These are phyloP conservation scores for Monosporascus sp. DNA, from an alignment of 2,329 filamentous ascomycete genomes.

Conservation along the genomic window DNA sequence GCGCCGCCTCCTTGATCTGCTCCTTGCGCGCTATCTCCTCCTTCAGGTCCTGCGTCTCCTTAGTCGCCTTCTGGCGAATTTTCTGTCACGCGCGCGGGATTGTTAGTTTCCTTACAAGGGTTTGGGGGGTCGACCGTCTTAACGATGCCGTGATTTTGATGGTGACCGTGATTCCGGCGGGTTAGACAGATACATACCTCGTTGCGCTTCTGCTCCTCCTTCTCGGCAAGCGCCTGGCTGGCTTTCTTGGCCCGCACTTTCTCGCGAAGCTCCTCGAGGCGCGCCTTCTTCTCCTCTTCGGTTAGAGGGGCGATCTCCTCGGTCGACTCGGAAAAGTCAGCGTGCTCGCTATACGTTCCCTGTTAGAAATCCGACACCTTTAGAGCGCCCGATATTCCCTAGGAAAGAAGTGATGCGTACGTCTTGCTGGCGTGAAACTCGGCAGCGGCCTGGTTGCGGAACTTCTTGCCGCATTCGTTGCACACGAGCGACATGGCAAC, in stretches of 20 bases:
- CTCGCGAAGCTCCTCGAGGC: constrained; percentile 67
- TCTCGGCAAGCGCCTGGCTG: constrained; percentile 64
- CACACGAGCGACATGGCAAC: constrained; percentile 79
- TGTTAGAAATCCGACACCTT: not conserved
- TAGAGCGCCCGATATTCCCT: no score
- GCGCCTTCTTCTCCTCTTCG: constrained; percentile 83
- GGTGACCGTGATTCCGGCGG: not conserved
- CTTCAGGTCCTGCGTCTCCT: constrained; percentile 82
- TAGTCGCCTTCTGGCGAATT: constrained; percentile 81
- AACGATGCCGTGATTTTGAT: not conserved
- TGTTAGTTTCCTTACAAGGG: constrained; percentile 6
- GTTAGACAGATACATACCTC: constrained; percentile 49
- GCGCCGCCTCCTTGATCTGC: constrained; percentile 82
- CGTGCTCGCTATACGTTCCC: constrained; percentile 59
- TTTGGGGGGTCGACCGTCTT: not conserved
- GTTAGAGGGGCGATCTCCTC: constrained; percentile 89
- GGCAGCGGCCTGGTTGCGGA: constrained; percentile 74
- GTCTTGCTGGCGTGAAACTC: constrained; percentile 90
- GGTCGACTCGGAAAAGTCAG: constrained; percentile 87
- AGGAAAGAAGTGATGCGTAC: constrained; percentile 32
- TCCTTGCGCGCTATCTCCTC: constrained; percentile 85
- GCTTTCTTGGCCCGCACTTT: constrained; percentile 70
- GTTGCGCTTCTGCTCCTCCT: constrained; percentile 77
- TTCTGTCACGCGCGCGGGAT: constrained; percentile 34
- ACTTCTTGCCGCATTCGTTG: constrained; percentile 91